Evolutionary conservation across 2,329 filamentous ascomycete species (phyloP).

Genomic region (Xylaria sp.): DNA sequence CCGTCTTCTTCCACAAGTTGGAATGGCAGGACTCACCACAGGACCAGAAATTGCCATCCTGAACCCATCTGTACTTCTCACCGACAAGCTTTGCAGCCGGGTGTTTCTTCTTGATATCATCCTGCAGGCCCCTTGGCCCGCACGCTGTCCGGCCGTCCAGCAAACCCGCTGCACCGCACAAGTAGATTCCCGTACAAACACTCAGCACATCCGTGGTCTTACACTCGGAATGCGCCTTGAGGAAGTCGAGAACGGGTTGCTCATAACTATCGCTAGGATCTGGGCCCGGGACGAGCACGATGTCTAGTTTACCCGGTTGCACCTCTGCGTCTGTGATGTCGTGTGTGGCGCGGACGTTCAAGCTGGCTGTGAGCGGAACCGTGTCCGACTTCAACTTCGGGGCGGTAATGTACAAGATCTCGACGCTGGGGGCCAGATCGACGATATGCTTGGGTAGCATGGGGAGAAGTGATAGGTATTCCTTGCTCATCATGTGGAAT

Average conservation of each 20-base stretch:
- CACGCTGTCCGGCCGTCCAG: constrained; percentile 27
- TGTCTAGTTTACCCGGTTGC: constrained; percentile 28
- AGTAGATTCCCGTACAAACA: constrained; percentile 31
- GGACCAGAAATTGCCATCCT: constrained; percentile 35
- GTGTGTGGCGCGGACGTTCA: constrained; percentile 29
- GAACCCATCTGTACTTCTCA: constrained; percentile 33
- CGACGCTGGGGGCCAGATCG: constrained; percentile 28
- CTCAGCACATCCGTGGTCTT: constrained; percentile 29
- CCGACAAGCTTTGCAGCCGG: constrained; percentile 31
- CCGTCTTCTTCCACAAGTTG: background rate
- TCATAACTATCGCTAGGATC: constrained; percentile 19
- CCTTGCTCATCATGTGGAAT: constrained; percentile 35
- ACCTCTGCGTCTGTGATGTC: constrained; percentile 25
- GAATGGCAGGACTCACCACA: constrained; percentile 19
- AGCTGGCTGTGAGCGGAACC: constrained; percentile 22
- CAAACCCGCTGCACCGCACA: constrained; percentile 33
- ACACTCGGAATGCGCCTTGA: constrained; percentile 21
- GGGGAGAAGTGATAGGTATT: constrained; percentile 29
- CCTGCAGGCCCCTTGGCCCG: constrained; percentile 29
- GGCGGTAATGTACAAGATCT: constrained; percentile 31
- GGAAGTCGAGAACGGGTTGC: constrained; percentile 26
- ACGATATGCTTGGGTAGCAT: constrained; percentile 30
- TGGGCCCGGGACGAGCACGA: constrained; percentile 32
- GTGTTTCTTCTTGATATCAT: constrained; percentile 18
- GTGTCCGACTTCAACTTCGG: constrained; percentile 9